Conservation (phyloP, 306 rosid species). For the Vigna hirtella region DNA sequence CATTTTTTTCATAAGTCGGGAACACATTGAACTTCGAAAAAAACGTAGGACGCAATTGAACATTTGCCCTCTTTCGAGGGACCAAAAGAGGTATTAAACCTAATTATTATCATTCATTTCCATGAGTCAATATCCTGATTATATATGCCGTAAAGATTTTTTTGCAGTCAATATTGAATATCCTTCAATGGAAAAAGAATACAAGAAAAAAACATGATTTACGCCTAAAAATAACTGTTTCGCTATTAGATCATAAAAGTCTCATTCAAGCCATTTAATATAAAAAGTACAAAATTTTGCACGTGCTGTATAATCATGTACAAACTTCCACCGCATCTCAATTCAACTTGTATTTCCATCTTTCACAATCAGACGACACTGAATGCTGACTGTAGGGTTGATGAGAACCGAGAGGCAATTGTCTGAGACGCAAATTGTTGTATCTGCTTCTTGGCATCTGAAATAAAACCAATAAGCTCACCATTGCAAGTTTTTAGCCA, state of each 20-base stretch:
- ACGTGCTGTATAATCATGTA: conserved; percentile 56
- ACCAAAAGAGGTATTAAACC: too few relatives aligned
- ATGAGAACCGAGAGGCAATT: conserved; percentile 75
- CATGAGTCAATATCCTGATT: conserved; percentile 22
- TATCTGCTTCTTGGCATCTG: conserved; percentile 96
- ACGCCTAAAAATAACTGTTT: conserved; percentile 40
- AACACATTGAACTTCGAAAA: too few relatives aligned
- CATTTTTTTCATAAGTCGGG: too few relatives aligned
- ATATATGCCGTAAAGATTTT: conserved; percentile 4
- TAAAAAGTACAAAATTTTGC: conserved; percentile 51
- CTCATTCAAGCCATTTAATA: conserved; percentile 39
- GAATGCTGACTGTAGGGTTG: conserved; percentile 85
- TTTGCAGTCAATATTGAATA: conserved; percentile 5
- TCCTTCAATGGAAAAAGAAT: conserved; percentile 28
- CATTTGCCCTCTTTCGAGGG: too few relatives aligned
- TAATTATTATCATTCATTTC: conserved; percentile 22
- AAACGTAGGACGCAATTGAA: too few relatives aligned
- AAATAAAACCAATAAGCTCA: conserved; percentile 44
- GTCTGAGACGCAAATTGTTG: conserved; percentile 92
- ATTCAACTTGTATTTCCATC: conserved; percentile 41
- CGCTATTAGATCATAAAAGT: conserved; percentile 37
- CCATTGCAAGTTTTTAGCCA: not conserved
- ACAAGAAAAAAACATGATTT: conserved; percentile 44
- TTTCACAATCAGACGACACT: conserved; percentile 68
- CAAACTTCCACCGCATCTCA: conserved; percentile 55